A percentile compares a stretch with the other conserved stretches of the same genome.
Evolutionary conservation across 768 basidiomycete species (phyloP).

Genomic region (Termitomyces sp.): DNA sequence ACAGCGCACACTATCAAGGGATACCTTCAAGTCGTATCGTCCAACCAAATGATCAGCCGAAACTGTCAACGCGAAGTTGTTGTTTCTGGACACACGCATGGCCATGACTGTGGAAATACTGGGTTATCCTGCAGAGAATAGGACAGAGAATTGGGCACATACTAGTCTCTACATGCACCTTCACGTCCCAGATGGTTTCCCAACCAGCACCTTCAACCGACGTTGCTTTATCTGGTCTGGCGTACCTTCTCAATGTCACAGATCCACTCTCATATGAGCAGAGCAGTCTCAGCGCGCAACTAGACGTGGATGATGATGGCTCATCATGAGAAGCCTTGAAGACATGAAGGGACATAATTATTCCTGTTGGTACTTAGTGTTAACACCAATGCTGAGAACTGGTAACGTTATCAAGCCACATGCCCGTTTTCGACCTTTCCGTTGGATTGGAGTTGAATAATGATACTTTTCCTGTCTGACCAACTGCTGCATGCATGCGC

Average conservation of each 20-base stretch:
- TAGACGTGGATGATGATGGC: constrained; percentile 24
- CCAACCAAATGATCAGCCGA: constrained; percentile 82
- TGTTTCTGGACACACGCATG: constrained; percentile 62
- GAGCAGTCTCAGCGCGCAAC: constrained; percentile 52
- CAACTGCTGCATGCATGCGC: constrained; percentile 83
- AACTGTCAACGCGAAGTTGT: constrained; percentile 64
- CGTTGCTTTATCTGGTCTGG: constrained; percentile 30
- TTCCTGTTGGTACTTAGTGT: constrained; percentile 40
- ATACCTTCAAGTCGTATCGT: constrained; percentile 55
- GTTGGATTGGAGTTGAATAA: constrained; percentile 39
- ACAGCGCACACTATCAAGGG: background rate
- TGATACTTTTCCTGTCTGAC: constrained; percentile 41
- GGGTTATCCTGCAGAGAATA: background rate
- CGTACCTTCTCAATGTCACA: constrained; percentile 64
- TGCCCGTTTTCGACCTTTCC: constrained; percentile 56
- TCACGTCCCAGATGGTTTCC: constrained; percentile 63
- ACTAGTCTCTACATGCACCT: constrained; percentile 73
- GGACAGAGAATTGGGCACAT: constrained; percentile 15
- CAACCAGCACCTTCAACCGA: constrained; percentile 73
- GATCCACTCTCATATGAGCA: constrained; percentile 84
- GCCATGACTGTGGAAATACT: constrained; percentile 63
- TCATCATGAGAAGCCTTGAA: constrained; percentile 26
- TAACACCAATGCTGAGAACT: background rate
- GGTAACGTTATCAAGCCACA: background rate
- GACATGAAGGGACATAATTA: constrained; percentile 86